Evolutionary conservation across 2,329 filamentous ascomycete species (phyloP).

Genomic region (Sphaerulina populicola): DNA sequence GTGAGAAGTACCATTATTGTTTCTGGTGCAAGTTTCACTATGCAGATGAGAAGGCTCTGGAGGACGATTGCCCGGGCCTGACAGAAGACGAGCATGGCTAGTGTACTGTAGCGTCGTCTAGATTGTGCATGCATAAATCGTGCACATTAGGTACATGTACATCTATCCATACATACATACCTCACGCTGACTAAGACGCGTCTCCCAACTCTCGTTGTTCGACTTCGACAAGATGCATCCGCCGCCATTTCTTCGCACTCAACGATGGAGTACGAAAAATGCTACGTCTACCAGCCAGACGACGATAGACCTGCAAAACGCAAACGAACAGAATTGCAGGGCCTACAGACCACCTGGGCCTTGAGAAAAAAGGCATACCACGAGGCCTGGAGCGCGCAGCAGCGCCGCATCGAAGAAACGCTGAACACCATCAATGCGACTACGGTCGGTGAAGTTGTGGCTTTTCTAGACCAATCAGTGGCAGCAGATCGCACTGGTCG

Average conservation of each 20-base stretch:
- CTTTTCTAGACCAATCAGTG: conserved; percentile 34
- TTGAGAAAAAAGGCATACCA: conserved; percentile 55
- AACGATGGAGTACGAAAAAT: conserved; percentile 43
- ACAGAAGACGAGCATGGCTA: conserved; percentile 74
- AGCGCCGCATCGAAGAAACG: conserved; percentile 52
- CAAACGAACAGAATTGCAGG: conserved; percentile 30
- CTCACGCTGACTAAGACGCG: background rate
- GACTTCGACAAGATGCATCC: background rate
- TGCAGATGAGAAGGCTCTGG: conserved; percentile 48
- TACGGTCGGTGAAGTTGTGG: conserved; percentile 33
- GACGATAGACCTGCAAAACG: conserved; percentile 37
- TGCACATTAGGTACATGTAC: background rate
- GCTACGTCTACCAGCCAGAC: conserved; percentile 39
- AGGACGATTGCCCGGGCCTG: conserved; percentile 71
- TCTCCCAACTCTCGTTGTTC: background rate
- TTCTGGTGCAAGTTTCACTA: conserved; percentile 94
- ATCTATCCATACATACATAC: no score
- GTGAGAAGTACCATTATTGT: conserved; percentile 70
- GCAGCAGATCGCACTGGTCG: conserved; percentile 5
- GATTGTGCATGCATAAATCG: background rate
- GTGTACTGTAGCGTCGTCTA: conserved; percentile 25
- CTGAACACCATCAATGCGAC: conserved; percentile 36
- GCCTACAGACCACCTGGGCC: conserved; percentile 33
- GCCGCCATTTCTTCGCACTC: background rate
- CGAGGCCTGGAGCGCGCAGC: conserved; percentile 56